A percentile compares a stretch with the other conserved stretches of the same genome.
These are phyloP conservation scores for Carex sylvatica DNA, from an alignment of 202 grass and related monocot species.

Conservation along the genomic window DNA sequence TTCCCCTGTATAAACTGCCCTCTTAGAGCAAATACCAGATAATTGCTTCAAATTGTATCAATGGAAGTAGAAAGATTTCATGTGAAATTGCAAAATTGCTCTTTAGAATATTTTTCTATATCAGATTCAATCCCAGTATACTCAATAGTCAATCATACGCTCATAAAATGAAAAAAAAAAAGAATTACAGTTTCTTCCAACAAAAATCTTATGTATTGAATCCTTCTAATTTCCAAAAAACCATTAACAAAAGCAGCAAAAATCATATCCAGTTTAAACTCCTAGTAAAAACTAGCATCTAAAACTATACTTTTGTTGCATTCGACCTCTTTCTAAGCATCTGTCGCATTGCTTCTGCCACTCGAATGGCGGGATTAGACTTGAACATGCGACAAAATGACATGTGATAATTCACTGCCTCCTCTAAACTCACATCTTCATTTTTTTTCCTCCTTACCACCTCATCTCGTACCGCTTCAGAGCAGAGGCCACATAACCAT, in stretches of 20 bases:
- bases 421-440: conserved; percentile 36
- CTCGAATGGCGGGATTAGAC: conserved; percentile 60
- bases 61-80: background rate
- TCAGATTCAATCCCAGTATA: background rate
- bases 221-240: background rate
- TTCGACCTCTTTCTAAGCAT: conserved; percentile 65
- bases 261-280: background rate
- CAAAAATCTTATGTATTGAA: background rate
- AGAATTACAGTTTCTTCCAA: background rate
- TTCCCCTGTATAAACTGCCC: background rate
- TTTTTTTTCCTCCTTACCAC: conserved; percentile 37
- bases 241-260: background rate
- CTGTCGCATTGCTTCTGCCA: conserved; percentile 80
- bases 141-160: background rate
- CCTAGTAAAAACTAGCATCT: background rate
- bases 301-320: background rate
- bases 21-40: background rate
- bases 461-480: conserved; percentile 73
- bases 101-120: background rate
- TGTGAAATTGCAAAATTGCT: background rate
- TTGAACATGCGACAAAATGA: conserved; percentile 65
- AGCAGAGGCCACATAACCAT: conserved; percentile 78
- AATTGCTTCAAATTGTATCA: background rate
- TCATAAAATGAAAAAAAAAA: background rate
- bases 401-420: conserved; percentile 61